Percentiles rank a stretch among this genome's conserved stretches.
These are phyloP conservation scores for Aethionema arabicum DNA, from an alignment of 345 rosid species.

Conservation along the genomic window DNA sequence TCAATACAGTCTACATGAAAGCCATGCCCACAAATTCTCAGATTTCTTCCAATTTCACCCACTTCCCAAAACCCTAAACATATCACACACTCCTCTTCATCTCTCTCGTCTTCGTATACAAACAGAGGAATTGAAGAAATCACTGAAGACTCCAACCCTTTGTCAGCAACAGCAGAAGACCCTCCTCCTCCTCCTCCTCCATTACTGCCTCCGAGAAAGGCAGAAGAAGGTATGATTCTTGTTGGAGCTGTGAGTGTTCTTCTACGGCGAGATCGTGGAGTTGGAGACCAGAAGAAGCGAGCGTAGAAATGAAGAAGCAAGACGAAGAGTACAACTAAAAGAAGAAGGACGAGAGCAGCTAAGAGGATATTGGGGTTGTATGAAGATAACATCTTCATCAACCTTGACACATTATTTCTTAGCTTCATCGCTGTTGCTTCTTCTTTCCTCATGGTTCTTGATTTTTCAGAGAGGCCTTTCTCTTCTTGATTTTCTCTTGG, in stretches of 20 bases:
- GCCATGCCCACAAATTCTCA: conserved; percentile 63
- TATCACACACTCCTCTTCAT: conserved; percentile 60
- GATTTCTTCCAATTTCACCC: conserved; percentile 54
- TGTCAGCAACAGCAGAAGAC: conserved; percentile 17
- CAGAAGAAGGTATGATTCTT: conserved; percentile 37
- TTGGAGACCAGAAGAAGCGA: conserved; percentile 56
- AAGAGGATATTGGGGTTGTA: conserved; percentile 66
- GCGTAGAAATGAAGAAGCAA: conserved; percentile 83
- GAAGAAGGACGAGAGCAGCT: conserved; percentile 70
- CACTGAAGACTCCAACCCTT: conserved; percentile 60
- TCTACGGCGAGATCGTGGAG: conserved; percentile 39
- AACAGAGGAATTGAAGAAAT: conserved; percentile 70
- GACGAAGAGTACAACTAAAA: conserved; percentile 72
- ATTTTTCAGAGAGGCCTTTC: neutral
- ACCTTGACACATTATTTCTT: conserved; percentile 28
- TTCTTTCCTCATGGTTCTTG: conserved; percentile 19
- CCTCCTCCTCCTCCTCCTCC: conserved; percentile 10
- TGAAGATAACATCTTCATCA: conserved; percentile 52
- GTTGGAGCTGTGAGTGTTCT: conserved; percentile 36
- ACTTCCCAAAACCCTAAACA: conserved; percentile 68
- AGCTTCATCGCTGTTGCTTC: conserved; percentile 1
- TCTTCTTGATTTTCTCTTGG: neutral
- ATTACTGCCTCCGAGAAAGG: conserved; percentile 29
- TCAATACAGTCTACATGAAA: conserved; percentile 85
- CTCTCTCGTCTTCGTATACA: conserved; percentile 38